phyloP scores from a whole-genome alignment of 2,329 filamentous ascomycete species.

The Trichoderma atrobrunneum region DNA sequence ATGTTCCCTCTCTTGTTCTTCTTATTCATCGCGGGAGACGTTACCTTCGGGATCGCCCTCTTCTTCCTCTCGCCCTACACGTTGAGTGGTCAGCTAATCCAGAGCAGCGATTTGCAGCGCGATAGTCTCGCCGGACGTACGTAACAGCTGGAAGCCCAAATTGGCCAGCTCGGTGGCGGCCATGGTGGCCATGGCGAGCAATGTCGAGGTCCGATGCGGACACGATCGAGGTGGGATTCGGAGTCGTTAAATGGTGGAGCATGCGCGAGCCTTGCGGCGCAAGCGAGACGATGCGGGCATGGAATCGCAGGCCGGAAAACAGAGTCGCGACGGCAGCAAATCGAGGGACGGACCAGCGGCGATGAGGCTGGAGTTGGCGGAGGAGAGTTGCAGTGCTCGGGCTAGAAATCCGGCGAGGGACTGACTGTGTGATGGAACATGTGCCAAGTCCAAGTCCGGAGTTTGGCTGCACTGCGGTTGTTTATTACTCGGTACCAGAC shows the following conservation, averaged over 20 bases:
- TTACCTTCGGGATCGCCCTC: conserved; percentile 37
- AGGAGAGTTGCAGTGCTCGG: conserved; percentile 1
- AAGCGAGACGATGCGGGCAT: conserved; percentile 24
- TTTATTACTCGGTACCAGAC: too few species aligned
- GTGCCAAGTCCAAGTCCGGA: not conserved
- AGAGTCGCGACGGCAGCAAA: not conserved
- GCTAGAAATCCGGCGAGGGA: not conserved
- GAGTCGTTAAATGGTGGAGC: conserved; percentile 15
- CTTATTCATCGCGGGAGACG: conserved; percentile 17
- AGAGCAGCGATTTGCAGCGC: not conserved
- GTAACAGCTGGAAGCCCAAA: conserved; percentile 34
- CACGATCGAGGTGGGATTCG: not conserved
- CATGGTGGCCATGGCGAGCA: conserved; percentile 21
- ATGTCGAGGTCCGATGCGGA: not conserved
- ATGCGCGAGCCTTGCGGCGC: conserved; percentile 27
- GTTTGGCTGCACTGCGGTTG: not conserved
- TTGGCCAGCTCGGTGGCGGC: conserved; percentile 27
- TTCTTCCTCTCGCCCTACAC: conserved; percentile 25
- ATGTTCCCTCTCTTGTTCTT: not conserved
- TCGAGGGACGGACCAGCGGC: not conserved
- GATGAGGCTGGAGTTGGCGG: not conserved
- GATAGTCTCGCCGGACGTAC: conserved; percentile 25
- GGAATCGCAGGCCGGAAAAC: conserved; percentile 2
- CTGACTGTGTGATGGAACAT: not conserved
- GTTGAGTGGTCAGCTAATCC: not conserved